Conservation (phyloP, 208 protist species). For the Crithidia mellificae region DNA sequence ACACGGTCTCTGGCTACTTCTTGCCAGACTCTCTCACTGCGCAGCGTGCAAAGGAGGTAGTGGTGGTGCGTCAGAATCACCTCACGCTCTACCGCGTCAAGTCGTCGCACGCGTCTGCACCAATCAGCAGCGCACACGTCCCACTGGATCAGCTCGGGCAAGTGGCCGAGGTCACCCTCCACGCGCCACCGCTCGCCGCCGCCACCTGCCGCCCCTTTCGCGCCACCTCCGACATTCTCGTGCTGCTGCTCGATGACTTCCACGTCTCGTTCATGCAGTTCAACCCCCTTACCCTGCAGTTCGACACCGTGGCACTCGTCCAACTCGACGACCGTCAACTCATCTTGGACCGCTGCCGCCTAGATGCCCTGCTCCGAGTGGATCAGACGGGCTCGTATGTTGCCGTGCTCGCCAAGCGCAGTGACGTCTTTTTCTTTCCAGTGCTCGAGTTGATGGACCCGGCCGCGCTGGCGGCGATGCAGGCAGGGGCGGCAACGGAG, state of each 20-base stretch:
- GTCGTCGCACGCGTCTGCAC: neutral
- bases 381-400: constrained; percentile 63
- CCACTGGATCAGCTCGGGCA: constrained; percentile 31
- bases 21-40: constrained; percentile 32
- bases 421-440: constrained; percentile 70
- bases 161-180: constrained; percentile 52
- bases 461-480: constrained; percentile 7
- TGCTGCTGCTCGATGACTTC: constrained; percentile 81
- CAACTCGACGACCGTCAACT: constrained; percentile 79
- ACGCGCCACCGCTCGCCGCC: constrained; percentile 66
- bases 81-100: constrained; percentile 62
- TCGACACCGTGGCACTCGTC: constrained; percentile 77
- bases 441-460: constrained; percentile 40
- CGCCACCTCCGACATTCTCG: constrained; percentile 60
- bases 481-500: neutral
- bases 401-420: constrained; percentile 67
- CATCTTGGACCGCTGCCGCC: constrained; percentile 38
- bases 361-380: constrained; percentile 73
- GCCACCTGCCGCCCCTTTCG: constrained; percentile 57
- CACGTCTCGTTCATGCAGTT: constrained; percentile 84
- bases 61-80: constrained; percentile 72
- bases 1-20: constrained; percentile 76
- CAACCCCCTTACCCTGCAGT: constrained; percentile 53
- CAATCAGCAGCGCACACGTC: constrained; percentile 5
- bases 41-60: constrained; percentile 49